A percentile compares a stretch with the other conserved stretches of the same genome.
Evolutionary conservation across 2,329 filamentous ascomycete species (phyloP).

Genomic region (Knoxdaviesia proteae): DNA sequence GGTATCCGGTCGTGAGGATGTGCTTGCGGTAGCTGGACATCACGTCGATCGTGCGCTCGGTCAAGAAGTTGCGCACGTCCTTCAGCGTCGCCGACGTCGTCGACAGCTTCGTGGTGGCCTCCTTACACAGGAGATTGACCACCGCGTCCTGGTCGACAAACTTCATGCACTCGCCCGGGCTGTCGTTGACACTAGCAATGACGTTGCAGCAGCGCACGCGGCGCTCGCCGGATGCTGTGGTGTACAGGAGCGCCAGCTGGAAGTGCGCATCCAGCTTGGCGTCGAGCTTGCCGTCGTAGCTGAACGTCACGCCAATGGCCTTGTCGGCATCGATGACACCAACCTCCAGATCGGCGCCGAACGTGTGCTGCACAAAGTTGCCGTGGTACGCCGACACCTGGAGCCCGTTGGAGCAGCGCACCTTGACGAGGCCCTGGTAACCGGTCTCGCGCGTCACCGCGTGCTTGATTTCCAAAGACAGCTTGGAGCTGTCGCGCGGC

Average conservation of each 20-base stretch:
- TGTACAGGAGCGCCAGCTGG: slow-evolving; percentile 87
- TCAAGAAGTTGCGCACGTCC: slow-evolving; percentile 63
- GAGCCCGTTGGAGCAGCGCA: slow-evolving; percentile 87
- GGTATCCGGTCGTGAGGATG: slow-evolving; percentile 62
- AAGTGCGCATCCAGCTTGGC: slow-evolving; percentile 93
- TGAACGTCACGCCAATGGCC: slow-evolving; percentile 76
- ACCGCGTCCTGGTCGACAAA: slow-evolving; percentile 94
- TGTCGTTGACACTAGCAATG: slow-evolving; percentile 79
- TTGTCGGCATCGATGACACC: slow-evolving; percentile 87
- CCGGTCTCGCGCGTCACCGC: slow-evolving; percentile 77
- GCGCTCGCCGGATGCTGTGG: slow-evolving; percentile 70
- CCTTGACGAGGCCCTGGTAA: slow-evolving; percentile 94
- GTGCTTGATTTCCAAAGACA: slow-evolving; percentile 71
- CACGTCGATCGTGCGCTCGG: slow-evolving; percentile 84
- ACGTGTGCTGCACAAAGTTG: slow-evolving; percentile 89
- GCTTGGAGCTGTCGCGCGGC: slow-evolving; percentile 63
- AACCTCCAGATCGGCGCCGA: slow-evolving; percentile 85
- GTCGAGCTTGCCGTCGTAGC: slow-evolving; percentile 94
- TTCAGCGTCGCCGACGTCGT: slow-evolving; percentile 52
- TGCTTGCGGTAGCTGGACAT: slow-evolving; percentile 84
- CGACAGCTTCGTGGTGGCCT: slow-evolving; percentile 70
- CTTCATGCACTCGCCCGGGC: slow-evolving; percentile 66
- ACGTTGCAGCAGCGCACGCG: slow-evolving; percentile 84
- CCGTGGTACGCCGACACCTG: slow-evolving; percentile 90
- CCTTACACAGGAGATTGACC: slow-evolving; percentile 72